These are phyloP conservation scores for Aspergillus funiculosus DNA, from an alignment of 495 filamentous ascomycete genomes.

Conservation along the genomic window DNA sequence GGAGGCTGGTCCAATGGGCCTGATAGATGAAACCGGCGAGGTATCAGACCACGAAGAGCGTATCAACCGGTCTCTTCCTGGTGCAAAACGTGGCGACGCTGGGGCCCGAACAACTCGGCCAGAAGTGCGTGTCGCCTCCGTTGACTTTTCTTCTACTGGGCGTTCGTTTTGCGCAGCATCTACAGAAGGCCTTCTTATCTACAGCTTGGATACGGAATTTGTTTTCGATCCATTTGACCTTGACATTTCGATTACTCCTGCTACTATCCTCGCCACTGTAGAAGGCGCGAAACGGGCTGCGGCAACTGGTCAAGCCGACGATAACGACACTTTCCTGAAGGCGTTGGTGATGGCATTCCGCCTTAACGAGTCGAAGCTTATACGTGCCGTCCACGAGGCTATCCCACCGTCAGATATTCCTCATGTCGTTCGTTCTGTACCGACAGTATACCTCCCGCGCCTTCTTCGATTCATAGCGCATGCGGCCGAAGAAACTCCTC, in stretches of 20 bases:
- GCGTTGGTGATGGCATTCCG: constrained; percentile 96
- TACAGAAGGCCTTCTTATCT: constrained; percentile 90
- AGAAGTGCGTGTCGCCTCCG: constrained; percentile 77
- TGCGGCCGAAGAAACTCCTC: constrained; percentile 82
- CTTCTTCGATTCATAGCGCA: constrained; percentile 79
- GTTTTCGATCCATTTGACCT: constrained; percentile 93
- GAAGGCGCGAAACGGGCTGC: constrained; percentile 37
- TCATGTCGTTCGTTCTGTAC: constrained; percentile 72
- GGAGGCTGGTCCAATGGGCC: constrained; percentile 75
- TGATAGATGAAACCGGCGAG: constrained; percentile 83
- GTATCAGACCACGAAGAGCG: constrained; percentile 83
- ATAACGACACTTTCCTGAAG: constrained; percentile 75
- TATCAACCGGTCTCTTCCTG: constrained; percentile 78
- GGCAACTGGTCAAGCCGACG: constrained; percentile 26
- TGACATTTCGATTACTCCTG: constrained; percentile 84
- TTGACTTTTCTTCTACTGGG: constrained; percentile 84
- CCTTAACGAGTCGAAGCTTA: constrained; percentile 70
- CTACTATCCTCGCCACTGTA: constrained; percentile 70
- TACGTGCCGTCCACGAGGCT: constrained; percentile 77
- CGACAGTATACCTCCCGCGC: constrained; percentile 76
- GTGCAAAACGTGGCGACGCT: constrained; percentile 78
- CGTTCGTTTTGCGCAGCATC: constrained; percentile 89
- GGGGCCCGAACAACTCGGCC: constrained; percentile 67
- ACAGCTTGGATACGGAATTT: constrained; percentile 73
- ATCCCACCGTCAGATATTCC: constrained; percentile 70